Evolutionary conservation across 164 flowering plant genomes (phyloP).

Genomic region (Magnolia changhungtana): DNA sequence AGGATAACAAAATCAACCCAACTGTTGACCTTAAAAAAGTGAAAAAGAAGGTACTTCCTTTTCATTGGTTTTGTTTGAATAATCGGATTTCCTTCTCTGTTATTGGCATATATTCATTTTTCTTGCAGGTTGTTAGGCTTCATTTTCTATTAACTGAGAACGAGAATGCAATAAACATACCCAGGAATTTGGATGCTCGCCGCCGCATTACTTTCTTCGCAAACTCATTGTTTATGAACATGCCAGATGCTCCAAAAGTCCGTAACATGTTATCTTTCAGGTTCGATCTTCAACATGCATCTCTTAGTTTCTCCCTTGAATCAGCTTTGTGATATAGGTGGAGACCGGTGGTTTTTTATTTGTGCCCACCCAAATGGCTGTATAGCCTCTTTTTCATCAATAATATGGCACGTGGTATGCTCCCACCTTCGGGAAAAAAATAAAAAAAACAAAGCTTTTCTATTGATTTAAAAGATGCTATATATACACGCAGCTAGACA

Average conservation of each 20-base stretch:
- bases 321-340: background rate
- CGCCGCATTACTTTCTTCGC: constrained; percentile 95
- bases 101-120: background rate
- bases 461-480: too few species aligned
- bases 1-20: constrained; percentile 35
- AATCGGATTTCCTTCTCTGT: background rate
- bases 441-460: too few species aligned
- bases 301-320: background rate
- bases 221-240: constrained; percentile 90
- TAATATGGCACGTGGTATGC: too few species aligned
- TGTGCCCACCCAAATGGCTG: too few species aligned
- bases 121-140: constrained; percentile 69
- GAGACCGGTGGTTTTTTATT: too few species aligned
- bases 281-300: constrained; percentile 33
- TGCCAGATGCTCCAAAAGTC: constrained; percentile 8
- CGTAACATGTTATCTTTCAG: constrained; percentile 96
- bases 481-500: too few species aligned
- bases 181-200: constrained; percentile 94
- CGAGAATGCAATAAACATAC: constrained; percentile 95
- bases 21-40: too few species aligned
- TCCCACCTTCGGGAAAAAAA: too few species aligned
- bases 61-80: background rate
- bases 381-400: too few species aligned
- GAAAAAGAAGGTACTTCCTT: constrained; percentile 74
- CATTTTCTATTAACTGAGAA: constrained; percentile 85